Base-by-base conservation (phyloP, 306 rosid genomes). In the Rubus parviflorus region DNA sequence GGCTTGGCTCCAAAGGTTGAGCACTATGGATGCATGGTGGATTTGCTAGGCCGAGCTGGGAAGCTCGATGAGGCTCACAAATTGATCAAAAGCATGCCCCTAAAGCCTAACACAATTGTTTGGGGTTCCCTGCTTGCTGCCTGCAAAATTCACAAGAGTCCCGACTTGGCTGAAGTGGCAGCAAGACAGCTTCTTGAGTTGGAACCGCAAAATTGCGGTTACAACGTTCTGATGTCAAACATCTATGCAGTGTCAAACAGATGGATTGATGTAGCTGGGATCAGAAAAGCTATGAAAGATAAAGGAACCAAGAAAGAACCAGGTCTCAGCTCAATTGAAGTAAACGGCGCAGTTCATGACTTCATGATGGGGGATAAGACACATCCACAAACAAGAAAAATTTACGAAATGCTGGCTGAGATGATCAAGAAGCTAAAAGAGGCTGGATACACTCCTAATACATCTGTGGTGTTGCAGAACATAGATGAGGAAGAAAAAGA, bases 11-110 rank as follows among this genome's bases (percentile, higher is more conserved):
- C 94, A 5, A 86, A 85, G 47, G 64, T 86, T 67, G 89, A 89
- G 75, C 94, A 88, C 71, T 91, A 85, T 57, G 94, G 90, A 14
- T 91, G 91, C 79, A 80, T 88, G 87, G 92, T 86, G 72, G 94
- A 91, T 82, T 85, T 88, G 83, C 84, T 89, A 10, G 94, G 91
- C 51, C 81, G 97, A 83, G 86, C 89, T 10, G 89, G 89, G 62
- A 45, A 45, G 56, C 92, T 91, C 2, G 71, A 80, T 3, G 92
- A 86, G 72, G 91, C 91, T 69, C 49, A 66, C 12, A 60, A 80
- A 76, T 45, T 89, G 56, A 88, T 89, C 14, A 42, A 76, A 51
- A 52, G 66, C 78, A 89, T 91, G 92, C 92, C 97, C 4, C 73
- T 91, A 69, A 74, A 54, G 79, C 94, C 94, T 5, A 91, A 85